A percentile compares a stretch with the other conserved stretches of the same genome.
phyloP scores from a whole-genome alignment of 805 yeast species.

The Tetrapisispora namnaoensis region DNA sequence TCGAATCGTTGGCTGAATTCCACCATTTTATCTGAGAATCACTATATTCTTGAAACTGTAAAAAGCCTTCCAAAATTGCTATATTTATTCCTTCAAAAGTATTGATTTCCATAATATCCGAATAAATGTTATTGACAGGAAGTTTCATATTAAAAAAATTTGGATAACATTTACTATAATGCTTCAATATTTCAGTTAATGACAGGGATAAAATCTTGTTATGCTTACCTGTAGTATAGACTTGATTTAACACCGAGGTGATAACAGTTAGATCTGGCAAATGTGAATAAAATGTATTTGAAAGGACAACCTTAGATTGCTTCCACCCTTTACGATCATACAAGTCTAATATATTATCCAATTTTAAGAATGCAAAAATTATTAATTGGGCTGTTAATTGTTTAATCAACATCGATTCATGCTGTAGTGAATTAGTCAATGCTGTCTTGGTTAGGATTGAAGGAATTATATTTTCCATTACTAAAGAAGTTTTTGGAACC shows the following conservation, averaged over 20 bases:
- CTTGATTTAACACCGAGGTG: slow-evolving; percentile 36
- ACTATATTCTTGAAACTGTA: slow-evolving; percentile 50
- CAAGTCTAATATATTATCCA: slow-evolving; percentile 32
- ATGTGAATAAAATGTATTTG: slow-evolving; percentile 24
- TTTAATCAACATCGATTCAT: slow-evolving; percentile 41
- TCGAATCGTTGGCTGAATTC: slow-evolving; percentile 40
- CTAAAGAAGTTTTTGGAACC: slow-evolving; percentile 29
- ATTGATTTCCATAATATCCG: slow-evolving; percentile 27
- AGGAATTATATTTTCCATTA: slow-evolving; percentile 55
- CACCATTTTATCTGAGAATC: slow-evolving; percentile 67
- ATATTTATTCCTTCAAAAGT: slow-evolving; percentile 44
- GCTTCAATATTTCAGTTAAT: slow-evolving; percentile 35
- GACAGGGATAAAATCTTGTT: slow-evolving; percentile 42
- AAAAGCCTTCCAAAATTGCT: slow-evolving; percentile 45
- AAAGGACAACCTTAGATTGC: slow-evolving; percentile 27
- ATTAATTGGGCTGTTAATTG: slow-evolving; percentile 59
- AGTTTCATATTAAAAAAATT: slow-evolving; percentile 25
- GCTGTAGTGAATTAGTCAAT: slow-evolving; percentile 48
- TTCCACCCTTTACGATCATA: slow-evolving; percentile 36
- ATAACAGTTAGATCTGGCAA: slow-evolving; percentile 40
- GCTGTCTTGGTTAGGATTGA: slow-evolving; percentile 49
- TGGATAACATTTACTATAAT: slow-evolving; percentile 33
- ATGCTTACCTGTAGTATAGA: slow-evolving; percentile 28
- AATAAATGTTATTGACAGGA: slow-evolving; percentile 29
- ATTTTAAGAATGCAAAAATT: slow-evolving; percentile 43